Conservation (phyloP, 306 rosid genomes). For the Corylus avellana region DNA sequence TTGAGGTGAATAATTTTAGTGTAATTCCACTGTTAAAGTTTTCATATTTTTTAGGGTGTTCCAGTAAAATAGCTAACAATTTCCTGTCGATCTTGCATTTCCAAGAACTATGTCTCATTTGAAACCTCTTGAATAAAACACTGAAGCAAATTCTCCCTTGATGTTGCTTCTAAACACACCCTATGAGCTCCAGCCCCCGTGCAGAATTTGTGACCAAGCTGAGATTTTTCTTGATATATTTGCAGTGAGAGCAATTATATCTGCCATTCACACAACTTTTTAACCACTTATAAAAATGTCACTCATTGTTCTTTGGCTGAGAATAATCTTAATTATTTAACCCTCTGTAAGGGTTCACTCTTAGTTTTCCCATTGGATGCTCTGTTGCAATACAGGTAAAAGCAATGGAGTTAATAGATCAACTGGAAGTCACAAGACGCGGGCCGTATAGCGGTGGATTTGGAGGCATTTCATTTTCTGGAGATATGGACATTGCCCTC, state of each 20-base stretch:
- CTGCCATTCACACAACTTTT: neutral
- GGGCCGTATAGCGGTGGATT: constrained; percentile 99
- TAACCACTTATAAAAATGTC: neutral
- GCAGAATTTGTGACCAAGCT: too few species aligned
- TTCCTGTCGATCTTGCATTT: neutral
- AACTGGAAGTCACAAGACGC: constrained; percentile 84
- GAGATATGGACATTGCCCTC: constrained; percentile 92
- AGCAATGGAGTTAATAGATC: constrained; percentile 96
- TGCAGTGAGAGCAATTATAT: too few species aligned
- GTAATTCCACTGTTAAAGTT: neutral
- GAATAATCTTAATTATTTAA: neutral
- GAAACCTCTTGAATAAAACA: neutral
- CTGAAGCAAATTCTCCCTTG: too few species aligned
- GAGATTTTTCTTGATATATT: too few species aligned
- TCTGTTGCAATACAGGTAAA: constrained; percentile 67
- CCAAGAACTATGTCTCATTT: neutral
- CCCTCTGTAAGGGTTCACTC: constrained; percentile 12
- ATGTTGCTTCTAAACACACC: too few species aligned
- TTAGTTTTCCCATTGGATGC: constrained; percentile 13
- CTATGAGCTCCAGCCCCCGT: neutral
- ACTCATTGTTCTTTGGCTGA: neutral
- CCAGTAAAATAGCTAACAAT: neutral
- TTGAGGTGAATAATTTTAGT: neutral
- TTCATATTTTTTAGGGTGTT: neutral
- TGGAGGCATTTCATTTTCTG: constrained; percentile 86